Conservation (phyloP, 225 moss, liverwort and hornwort species). For the Asterella californica region DNA sequence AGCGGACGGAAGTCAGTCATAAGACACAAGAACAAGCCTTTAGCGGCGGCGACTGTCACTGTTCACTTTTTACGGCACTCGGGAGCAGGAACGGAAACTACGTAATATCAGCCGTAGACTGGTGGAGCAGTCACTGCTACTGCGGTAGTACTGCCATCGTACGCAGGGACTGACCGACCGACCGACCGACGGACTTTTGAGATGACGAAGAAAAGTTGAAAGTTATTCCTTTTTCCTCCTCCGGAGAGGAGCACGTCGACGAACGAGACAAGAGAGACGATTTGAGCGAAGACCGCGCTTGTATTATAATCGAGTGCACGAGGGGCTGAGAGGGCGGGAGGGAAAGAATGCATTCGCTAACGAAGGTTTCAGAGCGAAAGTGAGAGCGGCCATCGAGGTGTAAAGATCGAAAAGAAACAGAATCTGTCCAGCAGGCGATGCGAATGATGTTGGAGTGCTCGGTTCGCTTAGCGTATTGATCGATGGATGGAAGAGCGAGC, state of each 20-base stretch:
- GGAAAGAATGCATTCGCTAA: background rate
- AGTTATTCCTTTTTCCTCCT: background rate
- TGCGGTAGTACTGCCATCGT: background rate
- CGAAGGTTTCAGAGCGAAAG: background rate
- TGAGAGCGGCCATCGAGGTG: background rate
- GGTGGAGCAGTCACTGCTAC: no score
- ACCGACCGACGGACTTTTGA: slow-evolving; percentile 1
- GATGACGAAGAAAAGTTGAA: background rate
- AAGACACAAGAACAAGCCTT: background rate
- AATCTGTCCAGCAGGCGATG: background rate
- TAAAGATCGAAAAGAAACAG: background rate
- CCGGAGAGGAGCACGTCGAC: background rate
- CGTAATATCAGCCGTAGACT: no score
- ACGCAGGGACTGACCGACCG: background rate
- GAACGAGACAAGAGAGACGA: background rate
- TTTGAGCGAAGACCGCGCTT: background rate
- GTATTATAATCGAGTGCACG: background rate
- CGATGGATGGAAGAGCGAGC: background rate
- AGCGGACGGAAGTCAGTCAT: background rate
- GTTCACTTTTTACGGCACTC: background rate
- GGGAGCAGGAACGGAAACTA: background rate
- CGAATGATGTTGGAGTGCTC: background rate
- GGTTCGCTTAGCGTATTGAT: background rate
- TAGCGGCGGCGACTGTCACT: background rate
- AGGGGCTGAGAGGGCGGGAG: background rate